Percentiles rank a stretch among this genome's conserved stretches.
Evolutionary conservation across 306 rosid species (phyloP).

Genomic region (Dalbergia cochinchinensis): DNA sequence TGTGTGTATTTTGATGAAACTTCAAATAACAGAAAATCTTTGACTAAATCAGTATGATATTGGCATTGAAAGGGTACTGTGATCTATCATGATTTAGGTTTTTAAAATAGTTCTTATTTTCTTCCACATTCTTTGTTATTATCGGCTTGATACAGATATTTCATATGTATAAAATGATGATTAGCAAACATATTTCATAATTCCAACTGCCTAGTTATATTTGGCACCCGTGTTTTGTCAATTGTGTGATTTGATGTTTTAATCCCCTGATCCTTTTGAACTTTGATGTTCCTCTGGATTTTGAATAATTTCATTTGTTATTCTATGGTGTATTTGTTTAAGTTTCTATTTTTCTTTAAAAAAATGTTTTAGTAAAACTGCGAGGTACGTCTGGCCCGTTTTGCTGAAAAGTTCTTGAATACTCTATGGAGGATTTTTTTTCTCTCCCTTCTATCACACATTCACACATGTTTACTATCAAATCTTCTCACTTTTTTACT

Average conservation of each 20-base stretch:
- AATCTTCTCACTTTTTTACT: no score
- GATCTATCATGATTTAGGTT: constrained; percentile 25
- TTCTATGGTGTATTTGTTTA: background rate
- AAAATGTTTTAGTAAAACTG: no score
- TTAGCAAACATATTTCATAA: background rate
- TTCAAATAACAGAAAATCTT: constrained; percentile 26
- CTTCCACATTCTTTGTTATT: constrained; percentile 20
- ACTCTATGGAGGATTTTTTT: no score
- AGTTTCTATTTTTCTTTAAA: no score
- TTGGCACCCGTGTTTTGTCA: background rate
- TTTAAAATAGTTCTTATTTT: constrained; percentile 1
- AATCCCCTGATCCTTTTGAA: background rate
- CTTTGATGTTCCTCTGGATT: background rate
- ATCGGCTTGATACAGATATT: constrained; percentile 17
- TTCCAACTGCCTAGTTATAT: background rate
- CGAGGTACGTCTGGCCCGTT: no score
- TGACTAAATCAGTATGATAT: constrained; percentile 17
- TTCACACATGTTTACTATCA: no score
- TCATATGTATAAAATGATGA: background rate
- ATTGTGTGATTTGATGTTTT: background rate
- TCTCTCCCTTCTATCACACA: no score
- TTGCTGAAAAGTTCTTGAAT: no score
- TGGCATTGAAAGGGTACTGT: constrained; percentile 19
- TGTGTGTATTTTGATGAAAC: constrained; percentile 43
- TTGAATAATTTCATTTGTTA: background rate